Conservation (phyloP, 1,284 basidiomycete genomes). For the Golubevia pallescens region DNA sequence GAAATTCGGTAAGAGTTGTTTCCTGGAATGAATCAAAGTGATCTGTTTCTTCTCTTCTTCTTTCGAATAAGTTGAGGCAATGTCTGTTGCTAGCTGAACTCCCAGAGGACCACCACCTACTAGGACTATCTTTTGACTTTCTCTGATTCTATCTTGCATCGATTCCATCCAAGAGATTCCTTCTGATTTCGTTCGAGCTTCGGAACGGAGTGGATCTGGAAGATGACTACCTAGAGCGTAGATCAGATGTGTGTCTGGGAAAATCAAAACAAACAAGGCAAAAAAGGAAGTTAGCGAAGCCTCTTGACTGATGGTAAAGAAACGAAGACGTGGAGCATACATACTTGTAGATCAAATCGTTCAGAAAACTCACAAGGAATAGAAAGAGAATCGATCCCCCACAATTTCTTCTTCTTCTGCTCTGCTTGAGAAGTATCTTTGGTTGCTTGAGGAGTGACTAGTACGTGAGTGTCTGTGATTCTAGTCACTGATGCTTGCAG, state of each 20-base stretch:
- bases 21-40: constrained; percentile 53
- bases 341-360: too few species aligned
- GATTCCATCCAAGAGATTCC: constrained; percentile 51
- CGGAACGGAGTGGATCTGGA: constrained; percentile 57
- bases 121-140: constrained; percentile 47
- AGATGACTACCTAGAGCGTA: constrained; percentile 61
- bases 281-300: not conserved
- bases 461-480: constrained; percentile 49
- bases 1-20: constrained; percentile 61
- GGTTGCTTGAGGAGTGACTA: constrained; percentile 21
- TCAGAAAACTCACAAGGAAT: too few species aligned
- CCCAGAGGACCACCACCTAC: constrained; percentile 62
- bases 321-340: too few species aligned
- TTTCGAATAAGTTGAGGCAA: constrained; percentile 15
- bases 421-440: not conserved
- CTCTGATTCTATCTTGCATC: constrained; percentile 39
- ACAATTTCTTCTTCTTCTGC: constrained; percentile 21
- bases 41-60: constrained; percentile 26
- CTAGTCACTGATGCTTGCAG: constrained; percentile 49
- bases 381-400: constrained; percentile 51
- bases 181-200: constrained; percentile 43
- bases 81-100: constrained; percentile 57
- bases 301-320: not conserved
- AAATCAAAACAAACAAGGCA: too few species aligned
- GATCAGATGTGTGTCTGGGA: constrained; percentile 59